Conservation (phyloP, 805 yeast species). For the Candida jianshihensis region DNA sequence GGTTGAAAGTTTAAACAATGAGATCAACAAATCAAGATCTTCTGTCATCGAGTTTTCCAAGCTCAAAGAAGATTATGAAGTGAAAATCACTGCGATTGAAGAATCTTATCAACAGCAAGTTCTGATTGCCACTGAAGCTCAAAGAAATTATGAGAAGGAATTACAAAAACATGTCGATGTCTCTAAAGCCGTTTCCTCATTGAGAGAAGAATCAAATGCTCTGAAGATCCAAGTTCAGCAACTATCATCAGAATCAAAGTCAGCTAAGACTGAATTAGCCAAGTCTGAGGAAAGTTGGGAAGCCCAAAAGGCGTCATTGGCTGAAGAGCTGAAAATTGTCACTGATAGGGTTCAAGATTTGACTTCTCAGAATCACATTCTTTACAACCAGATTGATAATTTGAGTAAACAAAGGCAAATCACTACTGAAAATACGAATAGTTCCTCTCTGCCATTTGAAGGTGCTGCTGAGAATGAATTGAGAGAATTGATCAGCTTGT, state of each 20-base stretch:
- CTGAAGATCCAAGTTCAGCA: slow-evolving; percentile 22
- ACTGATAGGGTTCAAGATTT: slow-evolving; percentile 46
- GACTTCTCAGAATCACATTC: slow-evolving; percentile 57
- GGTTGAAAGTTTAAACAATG: slow-evolving; percentile 8
- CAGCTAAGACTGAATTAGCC: slow-evolving; percentile 26
- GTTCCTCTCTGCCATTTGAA: slow-evolving; percentile 1
- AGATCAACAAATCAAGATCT: not conserved
- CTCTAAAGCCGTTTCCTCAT: slow-evolving; percentile 30
- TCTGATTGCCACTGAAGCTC: slow-evolving; percentile 40
- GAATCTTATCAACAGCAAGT: slow-evolving; percentile 38
- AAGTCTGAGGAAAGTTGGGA: slow-evolving; percentile 39
- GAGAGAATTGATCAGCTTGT: slow-evolving; percentile 49
- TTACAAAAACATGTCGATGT: slow-evolving; percentile 48
- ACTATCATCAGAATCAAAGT: slow-evolving; percentile 23
- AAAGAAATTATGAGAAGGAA: slow-evolving; percentile 48
- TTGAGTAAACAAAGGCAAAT: slow-evolving; percentile 16
- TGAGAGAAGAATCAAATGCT: slow-evolving; percentile 31
- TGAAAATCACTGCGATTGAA: slow-evolving; percentile 24
- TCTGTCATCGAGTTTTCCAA: slow-evolving; percentile 14
- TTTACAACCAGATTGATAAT: slow-evolving; percentile 61
- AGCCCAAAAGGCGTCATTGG: slow-evolving; percentile 33
- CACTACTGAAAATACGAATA: not conserved
- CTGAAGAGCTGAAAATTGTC: slow-evolving; percentile 40
- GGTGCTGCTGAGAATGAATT: slow-evolving; percentile 26
- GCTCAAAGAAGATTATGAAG: slow-evolving; percentile 24